Conservation (phyloP, 1,139 yeast genomes). For the Geotrichum restrictum region DNA sequence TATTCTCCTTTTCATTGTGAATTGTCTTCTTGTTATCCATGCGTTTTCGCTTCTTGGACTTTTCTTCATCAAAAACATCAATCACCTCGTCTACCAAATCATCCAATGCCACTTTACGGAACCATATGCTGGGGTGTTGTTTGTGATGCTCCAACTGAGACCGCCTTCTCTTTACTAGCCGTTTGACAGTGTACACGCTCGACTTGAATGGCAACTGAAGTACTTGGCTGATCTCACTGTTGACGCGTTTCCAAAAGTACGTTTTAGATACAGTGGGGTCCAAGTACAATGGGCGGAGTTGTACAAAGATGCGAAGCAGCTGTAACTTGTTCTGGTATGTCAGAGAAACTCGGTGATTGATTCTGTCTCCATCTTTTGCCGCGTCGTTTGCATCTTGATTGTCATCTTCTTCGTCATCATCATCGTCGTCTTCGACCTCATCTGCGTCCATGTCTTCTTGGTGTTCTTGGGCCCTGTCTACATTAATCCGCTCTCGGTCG, state of each 20-base stretch:
- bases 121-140: slow-evolving; percentile 4
- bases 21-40: slow-evolving; percentile 1
- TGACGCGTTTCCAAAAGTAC: slow-evolving; percentile 15
- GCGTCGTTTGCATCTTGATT: neutral
- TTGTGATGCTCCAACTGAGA: slow-evolving; percentile 4
- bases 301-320: slow-evolving; percentile 11
- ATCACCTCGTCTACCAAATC: slow-evolving; percentile 10
- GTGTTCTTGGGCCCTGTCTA: neutral
- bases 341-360: slow-evolving; percentile 14
- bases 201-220: slow-evolving; percentile 16
- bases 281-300: slow-evolving; percentile 11
- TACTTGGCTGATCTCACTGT: slow-evolving; percentile 11
- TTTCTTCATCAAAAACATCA: slow-evolving; percentile 11
- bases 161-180: slow-evolving; percentile 12
- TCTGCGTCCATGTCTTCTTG: neutral
- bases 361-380: neutral
- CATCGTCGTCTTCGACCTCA: neutral
- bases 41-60: slow-evolving; percentile 2
- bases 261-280: slow-evolving; percentile 18
- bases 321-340: slow-evolving; percentile 12
- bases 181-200: slow-evolving; percentile 16
- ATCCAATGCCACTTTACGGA: slow-evolving; percentile 8
- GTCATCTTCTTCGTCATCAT: neutral
- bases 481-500: neutral
- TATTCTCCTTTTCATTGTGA: neutral